A percentile compares a stretch with the other conserved stretches of the same genome.
Evolutionary conservation across 2,329 filamentous ascomycete genomes (phyloP).

Genomic region (Sclerotinia sclerotiorum): DNA sequence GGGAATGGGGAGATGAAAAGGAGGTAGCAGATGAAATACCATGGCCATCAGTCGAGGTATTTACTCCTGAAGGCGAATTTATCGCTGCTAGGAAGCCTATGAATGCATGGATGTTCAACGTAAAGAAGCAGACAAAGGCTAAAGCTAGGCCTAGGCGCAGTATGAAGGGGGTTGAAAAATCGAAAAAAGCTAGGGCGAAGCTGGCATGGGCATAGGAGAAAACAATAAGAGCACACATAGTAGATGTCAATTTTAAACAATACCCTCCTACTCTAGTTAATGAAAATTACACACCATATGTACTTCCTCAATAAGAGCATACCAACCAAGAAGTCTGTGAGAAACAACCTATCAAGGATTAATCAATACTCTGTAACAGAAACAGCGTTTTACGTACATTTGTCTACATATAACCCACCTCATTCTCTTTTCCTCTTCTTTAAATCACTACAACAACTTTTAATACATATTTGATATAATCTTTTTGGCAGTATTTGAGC

Average conservation of each 20-base stretch:
- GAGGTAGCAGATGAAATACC: conserved; percentile 38
- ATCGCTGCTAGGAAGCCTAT: conserved; percentile 67
- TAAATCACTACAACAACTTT: not conserved
- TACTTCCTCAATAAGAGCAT: not conserved
- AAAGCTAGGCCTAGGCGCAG: conserved; percentile 62
- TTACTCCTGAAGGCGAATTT: conserved; percentile 79
- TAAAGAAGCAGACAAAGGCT: conserved; percentile 53
- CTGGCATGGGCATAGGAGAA: not conserved
- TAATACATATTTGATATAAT: not conserved
- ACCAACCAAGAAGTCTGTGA: not conserved
- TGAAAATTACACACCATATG: not conserved
- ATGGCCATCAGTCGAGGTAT: conserved; percentile 79
- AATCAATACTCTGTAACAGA: not conserved
- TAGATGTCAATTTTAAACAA: not conserved
- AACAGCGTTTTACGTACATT: not conserved
- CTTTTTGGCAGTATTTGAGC: not conserved
- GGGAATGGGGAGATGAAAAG: not conserved
- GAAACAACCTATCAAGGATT: not conserved
- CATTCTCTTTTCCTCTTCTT: not conserved
- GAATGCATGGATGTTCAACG: conserved; percentile 63
- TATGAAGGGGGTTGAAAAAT: conserved; percentile 64
- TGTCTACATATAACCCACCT: too few species aligned
- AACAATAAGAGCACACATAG: not conserved
- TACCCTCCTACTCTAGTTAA: not conserved
- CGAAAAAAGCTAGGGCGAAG: conserved; percentile 34